These are phyloP conservation scores for Hippophae rhamnoides DNA, from an alignment of 306 rosid genomes.

Conservation along the genomic window DNA sequence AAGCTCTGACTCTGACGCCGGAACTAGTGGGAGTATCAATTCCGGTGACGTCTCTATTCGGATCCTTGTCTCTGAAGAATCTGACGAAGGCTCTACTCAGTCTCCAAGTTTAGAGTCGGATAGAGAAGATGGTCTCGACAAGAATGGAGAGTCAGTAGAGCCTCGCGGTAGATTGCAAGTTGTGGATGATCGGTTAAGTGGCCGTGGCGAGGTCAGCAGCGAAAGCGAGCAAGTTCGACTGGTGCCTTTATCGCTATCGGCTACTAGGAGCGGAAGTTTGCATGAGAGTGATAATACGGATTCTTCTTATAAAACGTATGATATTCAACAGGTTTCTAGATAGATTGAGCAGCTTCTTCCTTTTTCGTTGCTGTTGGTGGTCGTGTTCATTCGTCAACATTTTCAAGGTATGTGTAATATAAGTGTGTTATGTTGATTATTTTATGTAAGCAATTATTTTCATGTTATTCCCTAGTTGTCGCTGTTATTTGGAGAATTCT, in stretches of 20 bases:
- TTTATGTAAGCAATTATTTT: not conserved
- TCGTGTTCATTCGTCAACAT: conserved; percentile 83
- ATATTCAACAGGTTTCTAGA: conserved; percentile 62
- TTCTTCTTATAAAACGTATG: conserved; percentile 55
- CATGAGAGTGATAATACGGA: conserved; percentile 36
- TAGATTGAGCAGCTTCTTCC: conserved; percentile 86
- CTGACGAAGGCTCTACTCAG: conserved; percentile 17
- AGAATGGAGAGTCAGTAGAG: conserved; percentile 22
- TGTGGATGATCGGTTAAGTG: conserved; percentile 32
- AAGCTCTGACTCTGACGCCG: conserved; percentile 8
- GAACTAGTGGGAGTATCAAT: conserved; percentile 20
- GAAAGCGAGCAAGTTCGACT: conserved; percentile 46
- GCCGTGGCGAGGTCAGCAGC: conserved; percentile 5
- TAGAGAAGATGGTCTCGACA: conserved; percentile 29
- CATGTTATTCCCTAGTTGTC: not conserved
- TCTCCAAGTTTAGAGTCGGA: conserved; percentile 9
- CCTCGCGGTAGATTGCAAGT: conserved; percentile 24
- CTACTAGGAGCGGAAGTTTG: conserved; percentile 24
- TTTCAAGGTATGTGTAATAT: conserved; percentile 49
- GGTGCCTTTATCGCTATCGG: conserved; percentile 27
- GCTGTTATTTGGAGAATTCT: too few species aligned
- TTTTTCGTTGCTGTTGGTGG: conserved; percentile 54
- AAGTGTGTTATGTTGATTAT: not conserved
- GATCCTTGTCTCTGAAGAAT: conserved; percentile 44
- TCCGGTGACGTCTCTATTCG: conserved; percentile 54